These are phyloP conservation scores for Triangularia verruculosa DNA, from an alignment of 2,329 filamentous ascomycete species.

Conservation along the genomic window DNA sequence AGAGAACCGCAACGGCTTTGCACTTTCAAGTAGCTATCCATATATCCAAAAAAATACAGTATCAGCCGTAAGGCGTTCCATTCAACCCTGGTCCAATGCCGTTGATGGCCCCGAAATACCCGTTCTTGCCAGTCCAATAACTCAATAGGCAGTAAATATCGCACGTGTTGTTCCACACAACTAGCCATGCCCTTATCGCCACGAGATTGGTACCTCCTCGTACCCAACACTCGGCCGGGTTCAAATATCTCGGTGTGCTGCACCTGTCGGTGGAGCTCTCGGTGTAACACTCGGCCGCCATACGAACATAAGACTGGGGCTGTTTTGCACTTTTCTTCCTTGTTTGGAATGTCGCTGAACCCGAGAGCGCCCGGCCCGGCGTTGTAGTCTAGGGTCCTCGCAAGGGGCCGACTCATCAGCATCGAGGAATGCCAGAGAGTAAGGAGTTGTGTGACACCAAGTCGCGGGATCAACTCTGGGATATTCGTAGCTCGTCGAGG, in stretches of 20 bases:
- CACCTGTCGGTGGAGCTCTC: background rate
- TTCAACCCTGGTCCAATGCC: no score
- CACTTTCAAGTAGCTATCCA: no score
- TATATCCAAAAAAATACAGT: no score
- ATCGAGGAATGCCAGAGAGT: background rate
- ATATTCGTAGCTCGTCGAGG: background rate
- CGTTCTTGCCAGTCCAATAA: background rate
- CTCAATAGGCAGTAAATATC: background rate
- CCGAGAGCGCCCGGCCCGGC: background rate
- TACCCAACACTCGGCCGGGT: background rate
- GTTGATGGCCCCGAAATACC: no score
- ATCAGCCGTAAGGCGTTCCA: no score
- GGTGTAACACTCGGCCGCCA: background rate
- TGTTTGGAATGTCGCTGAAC: background rate
- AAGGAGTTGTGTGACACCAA: background rate
- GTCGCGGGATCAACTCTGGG: background rate
- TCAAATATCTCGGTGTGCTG: background rate
- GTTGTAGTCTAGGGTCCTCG: background rate
- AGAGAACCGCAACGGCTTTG: no score
- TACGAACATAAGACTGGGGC: background rate
- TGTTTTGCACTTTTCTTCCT: background rate
- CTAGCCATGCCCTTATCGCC: background rate
- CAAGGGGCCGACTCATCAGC: background rate
- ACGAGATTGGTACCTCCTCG: background rate
- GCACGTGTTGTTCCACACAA: background rate